Evolutionary conservation across 805 yeast species (phyloP), one percentile per base, ranked within the genome.

Genomic region (Kluyveromyces nonfermentans): DNA sequence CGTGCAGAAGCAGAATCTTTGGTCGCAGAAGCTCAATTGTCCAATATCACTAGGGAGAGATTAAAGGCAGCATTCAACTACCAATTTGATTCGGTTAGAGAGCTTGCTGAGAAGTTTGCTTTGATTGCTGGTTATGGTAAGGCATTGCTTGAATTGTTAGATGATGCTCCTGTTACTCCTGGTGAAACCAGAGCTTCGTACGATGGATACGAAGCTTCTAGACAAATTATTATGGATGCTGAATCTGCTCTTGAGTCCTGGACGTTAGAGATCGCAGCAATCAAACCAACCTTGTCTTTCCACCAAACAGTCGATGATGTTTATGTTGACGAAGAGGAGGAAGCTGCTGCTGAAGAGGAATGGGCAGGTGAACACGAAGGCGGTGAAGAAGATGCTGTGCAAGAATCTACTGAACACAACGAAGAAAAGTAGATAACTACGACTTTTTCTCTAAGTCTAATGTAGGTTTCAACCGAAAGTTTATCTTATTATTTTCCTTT

Each of bases 1-100:
- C 82, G 98, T 71, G 97, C 97, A 42, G 98, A 90, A 75, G 97
- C 97, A 54, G 97, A 93, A 73, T 87, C 96, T 41, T 80, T 90
- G 58, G 98, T 90, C 59, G 98, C 98, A 48, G 98, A 90, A 75
- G 97, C 97, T 47, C 98, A 90, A 75, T 80, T 90, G 65, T 86
- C 96, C 51, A 90, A 90, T 74, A 90, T 93, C 70, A 90, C 97
- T 59, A 85, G 98, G 71, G 97, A 89, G 73, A 89, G 89, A 75
- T 76, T 90, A 65, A 93, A 93, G 82, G 93, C 96, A 54, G 94
- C 97, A 44, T 93, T 85, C 77, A 81, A 85, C 74, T 89, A 90
- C 72, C 96, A 90, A 71, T 90, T 90, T 59, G 97, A 93, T 67
- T 85, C 97, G 46, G 73, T 84, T 53, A 85, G 96, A 68, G 98